Evolutionary conservation across 176 grass and related monocot genomes (phyloP).

Genomic region (Juncus effusus): DNA sequence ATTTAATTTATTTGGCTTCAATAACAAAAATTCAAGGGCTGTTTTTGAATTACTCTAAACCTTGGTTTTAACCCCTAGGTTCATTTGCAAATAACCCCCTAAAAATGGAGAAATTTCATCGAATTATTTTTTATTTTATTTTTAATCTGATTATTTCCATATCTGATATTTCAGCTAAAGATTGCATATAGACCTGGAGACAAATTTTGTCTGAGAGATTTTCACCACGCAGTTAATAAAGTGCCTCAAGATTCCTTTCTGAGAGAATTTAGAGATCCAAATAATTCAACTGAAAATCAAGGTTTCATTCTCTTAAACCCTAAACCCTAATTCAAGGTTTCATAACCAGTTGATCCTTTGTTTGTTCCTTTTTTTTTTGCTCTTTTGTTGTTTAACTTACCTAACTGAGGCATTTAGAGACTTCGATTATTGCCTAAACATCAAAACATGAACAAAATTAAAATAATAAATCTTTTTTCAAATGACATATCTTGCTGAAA

Average conservation of each 20-base stretch:
- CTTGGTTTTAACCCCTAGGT: too few species aligned
- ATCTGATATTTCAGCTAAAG: conserved; percentile 53
- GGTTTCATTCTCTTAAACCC: conserved; percentile 33
- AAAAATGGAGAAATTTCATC: too few species aligned
- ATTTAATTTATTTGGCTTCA: too few species aligned
- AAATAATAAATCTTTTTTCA: neutral
- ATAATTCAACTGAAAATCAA: conserved; percentile 34
- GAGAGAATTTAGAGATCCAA: conserved; percentile 29
- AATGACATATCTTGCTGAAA: neutral
- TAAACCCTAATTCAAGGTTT: neutral
- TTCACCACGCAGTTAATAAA: conserved; percentile 80
- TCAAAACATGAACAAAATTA: neutral
- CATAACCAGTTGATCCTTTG: neutral
- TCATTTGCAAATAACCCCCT: too few species aligned
- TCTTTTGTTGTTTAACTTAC: neutral
- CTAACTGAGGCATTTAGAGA: too few species aligned
- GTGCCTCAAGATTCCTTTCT: conserved; percentile 52
- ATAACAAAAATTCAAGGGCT: too few species aligned
- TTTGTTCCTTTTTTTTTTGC: neutral
- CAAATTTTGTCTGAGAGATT: conserved; percentile 71
- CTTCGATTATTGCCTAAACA: neutral
- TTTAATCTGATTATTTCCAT: neutral
- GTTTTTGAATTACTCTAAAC: too few species aligned
- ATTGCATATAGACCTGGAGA: conserved; percentile 65
- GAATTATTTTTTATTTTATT: too few species aligned